These are phyloP conservation scores for Trichoderma gamsii DNA, from an alignment of 495 filamentous ascomycete species.

Conservation along the genomic window DNA sequence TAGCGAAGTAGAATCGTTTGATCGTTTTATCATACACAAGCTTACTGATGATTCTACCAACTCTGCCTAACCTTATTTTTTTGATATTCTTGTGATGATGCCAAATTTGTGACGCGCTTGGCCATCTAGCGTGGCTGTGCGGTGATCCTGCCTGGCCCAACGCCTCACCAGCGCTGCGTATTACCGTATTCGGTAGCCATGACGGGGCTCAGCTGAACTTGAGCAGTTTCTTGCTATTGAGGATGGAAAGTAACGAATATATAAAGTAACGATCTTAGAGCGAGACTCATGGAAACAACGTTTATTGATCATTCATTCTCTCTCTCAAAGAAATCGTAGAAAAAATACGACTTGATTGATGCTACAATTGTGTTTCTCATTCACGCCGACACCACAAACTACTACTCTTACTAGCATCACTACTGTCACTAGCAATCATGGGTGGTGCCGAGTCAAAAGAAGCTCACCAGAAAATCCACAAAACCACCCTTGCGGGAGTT, in stretches of 20 bases:
- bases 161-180: constrained; percentile 5
- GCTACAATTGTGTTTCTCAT: neutral
- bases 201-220: neutral
- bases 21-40: too few relatives aligned
- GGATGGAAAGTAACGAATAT: neutral
- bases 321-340: too few relatives aligned
- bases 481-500: neutral
- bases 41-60: too few relatives aligned
- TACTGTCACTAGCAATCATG: neutral
- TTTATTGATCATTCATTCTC: too few relatives aligned
- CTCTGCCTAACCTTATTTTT: too few relatives aligned
- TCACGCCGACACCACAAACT: neutral
- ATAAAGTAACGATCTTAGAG: neutral
- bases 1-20: neutral
- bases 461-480: neutral
- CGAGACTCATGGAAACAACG: neutral
- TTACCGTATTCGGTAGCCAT: neutral
- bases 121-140: neutral
- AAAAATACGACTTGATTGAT: neutral
- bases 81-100: too few relatives aligned
- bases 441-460: constrained; percentile 1
- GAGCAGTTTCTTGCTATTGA: neutral
- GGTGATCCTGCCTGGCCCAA: neutral
- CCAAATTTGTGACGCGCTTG: neutral
- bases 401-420: neutral